Percentiles rank a stretch among this genome's conserved stretches.
phyloP scores from a whole-genome alignment of 768 basidiomycete species.

The Bullera alba region DNA sequence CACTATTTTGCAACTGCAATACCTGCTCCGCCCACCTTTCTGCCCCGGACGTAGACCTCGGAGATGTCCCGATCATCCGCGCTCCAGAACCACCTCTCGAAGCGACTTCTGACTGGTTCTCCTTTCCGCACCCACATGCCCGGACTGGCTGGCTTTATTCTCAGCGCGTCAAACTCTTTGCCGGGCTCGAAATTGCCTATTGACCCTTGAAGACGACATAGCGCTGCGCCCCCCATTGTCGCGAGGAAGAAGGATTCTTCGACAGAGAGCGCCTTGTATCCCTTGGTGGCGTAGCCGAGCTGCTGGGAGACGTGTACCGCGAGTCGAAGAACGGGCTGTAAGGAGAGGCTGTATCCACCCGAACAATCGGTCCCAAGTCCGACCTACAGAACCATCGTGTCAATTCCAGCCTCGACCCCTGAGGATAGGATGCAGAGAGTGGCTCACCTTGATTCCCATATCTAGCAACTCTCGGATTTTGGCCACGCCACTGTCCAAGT shows the following conservation, averaged over 20 bases:
- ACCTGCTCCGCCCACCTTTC: conserved; percentile 60
- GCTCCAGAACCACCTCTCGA: conserved; percentile 80
- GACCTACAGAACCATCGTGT: conserved; percentile 53
- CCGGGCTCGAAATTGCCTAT: conserved; percentile 72
- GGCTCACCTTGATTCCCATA: conserved; percentile 69
- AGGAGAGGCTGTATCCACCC: conserved; percentile 76
- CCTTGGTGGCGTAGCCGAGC: conserved; percentile 48
- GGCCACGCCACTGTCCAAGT: conserved; percentile 77
- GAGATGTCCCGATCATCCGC: conserved; percentile 64
- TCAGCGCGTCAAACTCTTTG: conserved; percentile 83
- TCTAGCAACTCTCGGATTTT: conserved; percentile 73
- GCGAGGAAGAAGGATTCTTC: conserved; percentile 79
- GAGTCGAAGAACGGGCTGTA: conserved; percentile 63
- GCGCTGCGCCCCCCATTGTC: conserved; percentile 79
- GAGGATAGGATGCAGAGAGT: neutral
- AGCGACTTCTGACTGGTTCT: conserved; percentile 51
- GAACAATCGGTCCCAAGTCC: conserved; percentile 86
- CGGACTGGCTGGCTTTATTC: conserved; percentile 55
- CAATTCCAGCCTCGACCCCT: neutral
- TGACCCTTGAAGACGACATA: conserved; percentile 62
- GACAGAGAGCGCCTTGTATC: conserved; percentile 53
- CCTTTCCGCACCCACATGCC: conserved; percentile 33
- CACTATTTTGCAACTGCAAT: no score
- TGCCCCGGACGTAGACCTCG: conserved; percentile 76
- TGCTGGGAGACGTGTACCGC: conserved; percentile 67